phyloP scores from a whole-genome alignment of 768 basidiomycete genomes.

The Clitopilus hobsonii region DNA sequence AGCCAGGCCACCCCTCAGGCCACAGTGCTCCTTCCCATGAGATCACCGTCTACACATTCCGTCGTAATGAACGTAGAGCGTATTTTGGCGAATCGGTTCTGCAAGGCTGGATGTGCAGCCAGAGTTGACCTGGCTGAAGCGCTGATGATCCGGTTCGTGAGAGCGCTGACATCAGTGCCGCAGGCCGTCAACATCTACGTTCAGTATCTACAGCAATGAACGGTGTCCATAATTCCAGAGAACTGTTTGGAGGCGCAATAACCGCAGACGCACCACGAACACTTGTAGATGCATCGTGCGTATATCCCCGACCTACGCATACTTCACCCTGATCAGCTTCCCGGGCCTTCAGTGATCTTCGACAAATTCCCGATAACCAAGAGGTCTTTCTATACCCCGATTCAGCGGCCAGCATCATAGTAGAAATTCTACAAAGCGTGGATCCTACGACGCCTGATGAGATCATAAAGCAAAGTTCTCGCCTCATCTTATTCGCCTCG shows the following conservation, averaged over 20 bases:
- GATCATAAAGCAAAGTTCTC: slow-evolving; percentile 49
- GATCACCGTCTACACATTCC: too few species aligned
- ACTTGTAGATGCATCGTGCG: slow-evolving; percentile 87
- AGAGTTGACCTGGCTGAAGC: too few species aligned
- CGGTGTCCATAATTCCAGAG: slow-evolving; percentile 17
- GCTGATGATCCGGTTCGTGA: too few species aligned
- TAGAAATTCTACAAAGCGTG: slow-evolving; percentile 82
- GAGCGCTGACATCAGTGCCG: not conserved
- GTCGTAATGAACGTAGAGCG: too few species aligned
- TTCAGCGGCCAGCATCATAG: slow-evolving; percentile 68
- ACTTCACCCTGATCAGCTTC: not conserved
- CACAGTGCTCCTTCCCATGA: too few species aligned
- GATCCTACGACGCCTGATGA: slow-evolving; percentile 46
- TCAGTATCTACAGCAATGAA: not conserved
- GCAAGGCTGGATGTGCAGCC: too few species aligned
- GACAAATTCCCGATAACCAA: slow-evolving; percentile 92
- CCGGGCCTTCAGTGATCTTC: slow-evolving; percentile 35
- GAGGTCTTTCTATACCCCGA: slow-evolving; percentile 82
- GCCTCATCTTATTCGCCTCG: not conserved
- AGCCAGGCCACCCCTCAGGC: too few species aligned
- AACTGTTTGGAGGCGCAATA: slow-evolving; percentile 88
- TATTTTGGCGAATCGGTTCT: too few species aligned
- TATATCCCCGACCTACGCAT: slow-evolving; percentile 5
- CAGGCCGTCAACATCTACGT: not conserved
- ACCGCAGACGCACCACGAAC: slow-evolving; percentile 45